Conservation (phyloP, 192 early-diverging fungal genomes). For the Entophlyctis luteolus region DNA sequence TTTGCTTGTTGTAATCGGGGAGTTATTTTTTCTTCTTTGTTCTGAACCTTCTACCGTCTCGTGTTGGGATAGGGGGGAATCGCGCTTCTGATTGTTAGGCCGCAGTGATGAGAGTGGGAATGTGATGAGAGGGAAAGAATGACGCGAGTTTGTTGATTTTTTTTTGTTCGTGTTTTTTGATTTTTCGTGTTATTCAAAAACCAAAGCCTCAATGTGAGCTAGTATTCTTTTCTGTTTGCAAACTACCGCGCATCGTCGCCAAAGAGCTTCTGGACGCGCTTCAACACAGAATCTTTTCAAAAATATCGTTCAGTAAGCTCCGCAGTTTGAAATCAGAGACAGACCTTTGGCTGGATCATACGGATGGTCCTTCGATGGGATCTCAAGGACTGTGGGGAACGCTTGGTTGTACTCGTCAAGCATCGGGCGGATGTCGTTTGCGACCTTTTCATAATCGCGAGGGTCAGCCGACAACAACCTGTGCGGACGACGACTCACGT, state of each 20-base stretch:
- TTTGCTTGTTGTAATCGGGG: too few relatives aligned
- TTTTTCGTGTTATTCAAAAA: too few relatives aligned
- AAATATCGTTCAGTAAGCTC: neutral
- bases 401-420: conserved; percentile 87
- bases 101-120: too few relatives aligned
- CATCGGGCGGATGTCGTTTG: conserved; percentile 83
- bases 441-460: conserved; percentile 76
- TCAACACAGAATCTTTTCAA: conserved; percentile 48
- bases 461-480: too few relatives aligned
- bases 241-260: conserved; percentile 36
- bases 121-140: too few relatives aligned
- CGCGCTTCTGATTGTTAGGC: too few relatives aligned
- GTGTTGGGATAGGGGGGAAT: too few relatives aligned
- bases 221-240: too few relatives aligned
- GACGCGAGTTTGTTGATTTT: neutral
- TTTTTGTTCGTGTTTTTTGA: neutral
- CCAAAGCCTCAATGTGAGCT: neutral
- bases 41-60: neutral
- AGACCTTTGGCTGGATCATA: conserved; percentile 74
- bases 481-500: conserved; percentile 50
- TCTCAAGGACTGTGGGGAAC: conserved; percentile 96
- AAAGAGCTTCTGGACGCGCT: conserved; percentile 51
- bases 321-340: conserved; percentile 1
- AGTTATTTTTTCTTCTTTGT: neutral
- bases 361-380: conserved; percentile 98